These are phyloP conservation scores for Amphicarpaea edgeworthii DNA, from an alignment of 306 rosid genomes.

Conservation along the genomic window DNA sequence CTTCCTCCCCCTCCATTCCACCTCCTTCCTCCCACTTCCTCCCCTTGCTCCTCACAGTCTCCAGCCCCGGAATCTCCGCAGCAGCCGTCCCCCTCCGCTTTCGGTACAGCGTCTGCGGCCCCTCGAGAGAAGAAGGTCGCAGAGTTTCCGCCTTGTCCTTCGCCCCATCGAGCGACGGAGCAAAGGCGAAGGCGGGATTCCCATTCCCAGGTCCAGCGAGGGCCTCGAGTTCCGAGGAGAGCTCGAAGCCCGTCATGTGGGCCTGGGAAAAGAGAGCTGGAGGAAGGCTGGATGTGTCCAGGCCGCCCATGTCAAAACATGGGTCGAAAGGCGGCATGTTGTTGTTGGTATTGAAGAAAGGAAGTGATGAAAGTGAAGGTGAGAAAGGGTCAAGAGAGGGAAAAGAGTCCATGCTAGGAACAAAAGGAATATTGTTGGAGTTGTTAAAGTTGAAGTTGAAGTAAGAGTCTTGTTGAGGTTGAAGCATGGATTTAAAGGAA, in stretches of 20 bases:
- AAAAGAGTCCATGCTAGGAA: conserved; percentile 45
- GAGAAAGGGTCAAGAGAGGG: conserved; percentile 45
- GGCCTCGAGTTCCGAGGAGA: conserved; percentile 57
- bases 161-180: too few relatives aligned
- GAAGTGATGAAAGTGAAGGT: conserved; percentile 49
- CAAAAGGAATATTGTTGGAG: conserved; percentile 44
- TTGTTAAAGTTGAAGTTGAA: conserved; percentile 36
- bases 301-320: conserved; percentile 66
- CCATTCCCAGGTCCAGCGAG: conserved; percentile 50
- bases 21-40: conserved; percentile 52
- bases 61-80: conserved; percentile 61
- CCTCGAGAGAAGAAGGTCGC: conserved; percentile 52
- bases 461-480: not conserved
- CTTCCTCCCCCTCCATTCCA: conserved; percentile 61
- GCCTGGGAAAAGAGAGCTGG: conserved; percentile 49
- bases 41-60: conserved; percentile 57
- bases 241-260: conserved; percentile 58
- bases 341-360: conserved; percentile 52
- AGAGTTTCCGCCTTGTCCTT: too few relatives aligned
- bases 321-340: conserved; percentile 55
- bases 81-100: conserved; percentile 60
- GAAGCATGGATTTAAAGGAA: conserved; percentile 72
- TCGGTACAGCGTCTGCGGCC: conserved; percentile 69
- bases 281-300: conserved; percentile 50
- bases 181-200: too few relatives aligned